Percentiles rank a stretch among this genome's conserved stretches.
Conservation (phyloP, 2,329 filamentous ascomycete species). For the Hypocreales sp. region DNA sequence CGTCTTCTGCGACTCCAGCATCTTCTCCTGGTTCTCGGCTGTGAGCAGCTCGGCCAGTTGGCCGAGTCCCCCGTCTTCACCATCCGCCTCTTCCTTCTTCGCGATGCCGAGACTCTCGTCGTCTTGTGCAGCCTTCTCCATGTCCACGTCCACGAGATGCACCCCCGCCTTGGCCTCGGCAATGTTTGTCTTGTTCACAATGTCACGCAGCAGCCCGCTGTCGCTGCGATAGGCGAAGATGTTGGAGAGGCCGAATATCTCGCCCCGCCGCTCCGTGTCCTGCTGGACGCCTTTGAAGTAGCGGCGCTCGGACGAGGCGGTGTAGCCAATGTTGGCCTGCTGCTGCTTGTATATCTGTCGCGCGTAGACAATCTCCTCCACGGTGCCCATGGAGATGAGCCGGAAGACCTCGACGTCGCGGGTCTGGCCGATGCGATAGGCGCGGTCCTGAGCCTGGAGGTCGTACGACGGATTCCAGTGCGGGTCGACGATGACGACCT, state of each 20-base stretch:
- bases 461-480: slow-evolving; percentile 97
- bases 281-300: slow-evolving; percentile 95
- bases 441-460: slow-evolving; percentile 87
- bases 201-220: slow-evolving; percentile 74
- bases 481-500: slow-evolving; percentile 91
- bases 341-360: slow-evolving; percentile 98
- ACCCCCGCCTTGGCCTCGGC: slow-evolving; percentile 84
- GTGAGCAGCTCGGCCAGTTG: slow-evolving; percentile 47
- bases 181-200: slow-evolving; percentile 96
- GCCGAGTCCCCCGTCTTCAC: slow-evolving; percentile 52
- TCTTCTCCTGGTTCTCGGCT: slow-evolving; percentile 27
- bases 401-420: slow-evolving; percentile 93
- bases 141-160: slow-evolving; percentile 59
- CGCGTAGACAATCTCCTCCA: slow-evolving; percentile 95
- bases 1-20: slow-evolving; percentile 16
- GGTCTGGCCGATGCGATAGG: slow-evolving; percentile 86
- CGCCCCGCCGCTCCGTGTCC: slow-evolving; percentile 65
- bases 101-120: slow-evolving; percentile 26
- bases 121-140: slow-evolving; percentile 43
- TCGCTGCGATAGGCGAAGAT: slow-evolving; percentile 71
- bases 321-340: slow-evolving; percentile 95
- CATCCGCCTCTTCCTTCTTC: slow-evolving; percentile 33
- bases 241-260: slow-evolving; percentile 84
- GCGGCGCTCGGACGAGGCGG: slow-evolving; percentile 74
- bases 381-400: slow-evolving; percentile 76